Evolutionary conservation across 306 rosid genomes (phyloP).

Genomic region (Lathyrus oleraceus): DNA sequence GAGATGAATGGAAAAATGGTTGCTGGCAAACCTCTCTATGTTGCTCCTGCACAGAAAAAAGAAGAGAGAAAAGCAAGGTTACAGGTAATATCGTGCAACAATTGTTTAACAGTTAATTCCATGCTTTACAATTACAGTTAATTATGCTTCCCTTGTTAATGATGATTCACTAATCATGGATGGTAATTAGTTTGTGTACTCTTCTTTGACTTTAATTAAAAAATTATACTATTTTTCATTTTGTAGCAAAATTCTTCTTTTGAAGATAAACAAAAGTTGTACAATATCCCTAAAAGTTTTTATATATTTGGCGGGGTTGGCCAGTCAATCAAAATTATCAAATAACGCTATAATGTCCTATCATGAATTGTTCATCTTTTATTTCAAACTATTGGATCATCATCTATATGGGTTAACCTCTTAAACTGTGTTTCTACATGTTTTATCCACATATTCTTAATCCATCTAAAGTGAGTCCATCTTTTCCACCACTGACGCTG

Average conservation of each 20-base stretch:
- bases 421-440: background rate
- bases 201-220: background rate
- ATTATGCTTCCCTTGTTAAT: background rate
- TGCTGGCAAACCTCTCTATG: slow-evolving; percentile 67
- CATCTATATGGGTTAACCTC: background rate
- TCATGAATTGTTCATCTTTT: background rate
- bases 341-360: background rate
- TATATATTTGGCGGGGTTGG: background rate
- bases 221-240: background rate
- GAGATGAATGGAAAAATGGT: slow-evolving; percentile 72
- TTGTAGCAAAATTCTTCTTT: background rate
- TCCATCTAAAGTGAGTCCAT: background rate
- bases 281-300: background rate
- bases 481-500: background rate
- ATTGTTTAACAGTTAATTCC: background rate
- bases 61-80: slow-evolving; percentile 76
- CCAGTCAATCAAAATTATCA: background rate
- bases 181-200: background rate
- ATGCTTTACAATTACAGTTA: background rate
- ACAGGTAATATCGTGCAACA: slow-evolving; percentile 48
- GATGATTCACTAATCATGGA: background rate
- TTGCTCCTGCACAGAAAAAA: slow-evolving; percentile 69
- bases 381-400: slow-evolving; percentile 11
- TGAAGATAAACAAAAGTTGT: background rate
- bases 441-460: background rate